phyloP scores from a whole-genome alignment of 305 asterid genomes.

The Rubia peregrina region DNA sequence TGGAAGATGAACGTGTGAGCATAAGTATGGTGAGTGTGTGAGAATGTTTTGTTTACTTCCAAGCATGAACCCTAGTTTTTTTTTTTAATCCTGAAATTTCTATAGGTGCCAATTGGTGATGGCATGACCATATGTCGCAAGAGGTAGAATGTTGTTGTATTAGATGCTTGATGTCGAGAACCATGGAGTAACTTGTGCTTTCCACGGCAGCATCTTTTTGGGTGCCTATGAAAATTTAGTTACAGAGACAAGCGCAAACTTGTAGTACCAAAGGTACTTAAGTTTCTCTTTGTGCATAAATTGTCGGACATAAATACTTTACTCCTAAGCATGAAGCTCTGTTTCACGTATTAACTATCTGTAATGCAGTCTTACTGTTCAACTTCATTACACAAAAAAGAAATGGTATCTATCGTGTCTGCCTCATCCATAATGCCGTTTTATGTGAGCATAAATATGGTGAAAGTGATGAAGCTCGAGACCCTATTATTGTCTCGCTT shows the following conservation, averaged over 20 bases:
- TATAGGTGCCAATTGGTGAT: conserved; percentile 79
- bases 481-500: too few species aligned
- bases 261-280: not conserved
- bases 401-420: too few species aligned
- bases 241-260: not conserved
- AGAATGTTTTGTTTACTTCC: conserved; percentile 2
- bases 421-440: too few species aligned
- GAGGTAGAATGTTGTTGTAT: conserved; percentile 21
- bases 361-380: too few species aligned
- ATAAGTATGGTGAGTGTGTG: conserved; percentile 65
- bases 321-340: not conserved
- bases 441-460: too few species aligned
- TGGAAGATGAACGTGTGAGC: conserved; percentile 75
- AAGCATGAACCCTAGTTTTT: not conserved
- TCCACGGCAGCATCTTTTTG: not conserved
- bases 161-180: not conserved
- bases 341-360: not conserved
- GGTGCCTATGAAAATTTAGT: not conserved
- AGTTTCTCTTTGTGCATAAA: not conserved
- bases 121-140: conserved; percentile 88
- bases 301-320: not conserved
- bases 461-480: too few species aligned
- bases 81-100: not conserved
- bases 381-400: too few species aligned
- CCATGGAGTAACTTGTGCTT: not conserved